Evolutionary conservation across 208 protist genomes (phyloP), one percentile per base, ranked within the genome.

Genomic region (Leishmania braziliensis): DNA sequence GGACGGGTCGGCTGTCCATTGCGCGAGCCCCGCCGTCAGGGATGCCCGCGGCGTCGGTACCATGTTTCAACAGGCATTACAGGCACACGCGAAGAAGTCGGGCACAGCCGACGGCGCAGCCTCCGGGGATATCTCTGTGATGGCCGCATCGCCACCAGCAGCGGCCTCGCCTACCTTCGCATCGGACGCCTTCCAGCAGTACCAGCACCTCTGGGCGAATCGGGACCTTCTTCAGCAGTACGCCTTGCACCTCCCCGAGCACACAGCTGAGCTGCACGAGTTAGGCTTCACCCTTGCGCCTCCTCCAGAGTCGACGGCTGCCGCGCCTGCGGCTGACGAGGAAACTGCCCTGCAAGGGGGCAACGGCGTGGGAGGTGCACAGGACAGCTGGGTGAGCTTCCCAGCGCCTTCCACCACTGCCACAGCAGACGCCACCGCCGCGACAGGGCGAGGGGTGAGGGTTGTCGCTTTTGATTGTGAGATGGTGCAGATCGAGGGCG

Each of bases 381-480:
- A 53, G 29, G 77, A 74, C 5, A 39, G 54, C 5, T 81, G 77
- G 77, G 51, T 81, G 29, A 68, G 70, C 60, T 86, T 66, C 48
- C 8, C 66, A 46, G 50, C 46, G 26, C 43, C 69, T 51, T 51
- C 69, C 69, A 46, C 69, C 18, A 16, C 69, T n/a, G 69, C 39
- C 26, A 54, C 56, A 46, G n/a, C 54, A 48, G 43, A 54, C 60
- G n/a, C 62, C 76, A 18, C 29, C 29, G 50, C 39, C 16, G 20
- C 33, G 18, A 10, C 72, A 20, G 43, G 20, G 68, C 39, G 20
- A 43, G 58, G 23, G 23, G 84, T 85, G 20, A 75, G 72, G 14
- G 86, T 98, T 1, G 81, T 98, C 51, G 90, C 94, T 2, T 77
- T 99, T 10, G 96, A 98, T 78, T 98, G 96, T 78, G 97, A 98